These are phyloP conservation scores for Fusarium bactridioides DNA, from an alignment of 2,329 filamentous ascomycete species.

Conservation along the genomic window DNA sequence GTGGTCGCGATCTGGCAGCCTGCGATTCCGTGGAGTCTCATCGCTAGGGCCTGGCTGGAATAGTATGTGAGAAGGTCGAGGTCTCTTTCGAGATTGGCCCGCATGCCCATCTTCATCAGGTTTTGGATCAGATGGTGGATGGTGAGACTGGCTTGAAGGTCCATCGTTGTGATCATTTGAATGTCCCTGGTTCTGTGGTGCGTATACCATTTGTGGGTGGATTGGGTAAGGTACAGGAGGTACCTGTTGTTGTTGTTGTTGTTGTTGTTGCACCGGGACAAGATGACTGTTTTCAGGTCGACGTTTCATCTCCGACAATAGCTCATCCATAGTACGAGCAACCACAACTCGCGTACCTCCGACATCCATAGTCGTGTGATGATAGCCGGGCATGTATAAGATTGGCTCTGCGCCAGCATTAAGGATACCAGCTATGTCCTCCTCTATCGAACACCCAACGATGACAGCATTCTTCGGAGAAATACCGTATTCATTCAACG, in stretches of 20 bases:
- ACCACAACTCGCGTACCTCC: neutral
- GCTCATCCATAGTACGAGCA: neutral
- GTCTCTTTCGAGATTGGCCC: neutral
- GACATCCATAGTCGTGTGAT: rapidly evolving
- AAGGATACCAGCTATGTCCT: neutral
- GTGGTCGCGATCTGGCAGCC: neutral
- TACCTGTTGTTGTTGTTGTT: neutral
- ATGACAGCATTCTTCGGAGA: neutral
- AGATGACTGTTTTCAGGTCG: neutral
- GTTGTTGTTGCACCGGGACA: neutral
- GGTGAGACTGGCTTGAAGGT: neutral
- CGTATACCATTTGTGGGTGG: neutral
- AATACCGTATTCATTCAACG: neutral
- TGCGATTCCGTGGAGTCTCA: neutral
- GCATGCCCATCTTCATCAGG: neutral
- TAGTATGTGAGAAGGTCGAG: rapidly evolving
- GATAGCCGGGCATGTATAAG: neutral
- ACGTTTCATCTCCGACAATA: neutral
- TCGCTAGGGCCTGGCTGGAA: rapidly evolving
- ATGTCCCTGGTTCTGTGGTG: neutral
- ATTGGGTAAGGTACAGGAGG: neutral
- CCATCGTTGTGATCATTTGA: rapidly evolving
- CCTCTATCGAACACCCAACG: neutral
- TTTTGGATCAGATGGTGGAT: neutral
- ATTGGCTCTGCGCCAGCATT: neutral